A percentile compares a stretch with the other conserved stretches of the same genome.
Conservation (phyloP, 306 rosid genomes). For the Pterocarpus macrocarpus region DNA sequence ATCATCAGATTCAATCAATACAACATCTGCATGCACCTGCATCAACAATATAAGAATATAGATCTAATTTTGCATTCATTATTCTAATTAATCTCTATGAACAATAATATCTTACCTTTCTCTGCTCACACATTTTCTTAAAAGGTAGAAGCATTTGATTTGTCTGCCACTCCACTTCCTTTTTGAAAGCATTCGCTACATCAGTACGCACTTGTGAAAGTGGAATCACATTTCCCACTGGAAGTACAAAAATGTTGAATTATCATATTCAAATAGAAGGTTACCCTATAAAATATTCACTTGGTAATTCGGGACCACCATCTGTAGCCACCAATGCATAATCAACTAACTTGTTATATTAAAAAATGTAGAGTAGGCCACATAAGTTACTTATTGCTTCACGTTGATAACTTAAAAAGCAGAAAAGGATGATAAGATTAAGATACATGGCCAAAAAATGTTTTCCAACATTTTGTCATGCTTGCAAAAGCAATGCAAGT, state of each 20-base stretch:
- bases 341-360: slow-evolving; percentile 15
- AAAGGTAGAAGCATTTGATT: slow-evolving; percentile 77
- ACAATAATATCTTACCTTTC: slow-evolving; percentile 67
- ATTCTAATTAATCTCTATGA: slow-evolving; percentile 39
- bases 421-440: not conserved
- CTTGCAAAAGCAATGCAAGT: slow-evolving; percentile 8
- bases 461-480: slow-evolving; percentile 13
- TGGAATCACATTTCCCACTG: slow-evolving; percentile 86
- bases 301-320: not conserved
- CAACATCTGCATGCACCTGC: slow-evolving; percentile 82
- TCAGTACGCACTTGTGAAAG: slow-evolving; percentile 73
- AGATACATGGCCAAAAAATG: slow-evolving; percentile 4
- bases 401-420: not conserved
- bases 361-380: slow-evolving; percentile 8
- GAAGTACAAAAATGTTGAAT: slow-evolving; percentile 43
- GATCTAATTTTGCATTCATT: slow-evolving; percentile 32
- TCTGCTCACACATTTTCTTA: slow-evolving; percentile 73
- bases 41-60: slow-evolving; percentile 28
- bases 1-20: slow-evolving; percentile 81
- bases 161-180: slow-evolving; percentile 74
- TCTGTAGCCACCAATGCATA: not conserved
- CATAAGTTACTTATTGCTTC: not conserved
- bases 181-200: slow-evolving; percentile 66
- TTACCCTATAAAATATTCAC: slow-evolving; percentile 16
- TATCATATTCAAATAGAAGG: slow-evolving; percentile 17